Evolutionary conservation across 2,329 filamentous ascomycete genomes (phyloP).

Genomic region (Intubia oerlemansii): DNA sequence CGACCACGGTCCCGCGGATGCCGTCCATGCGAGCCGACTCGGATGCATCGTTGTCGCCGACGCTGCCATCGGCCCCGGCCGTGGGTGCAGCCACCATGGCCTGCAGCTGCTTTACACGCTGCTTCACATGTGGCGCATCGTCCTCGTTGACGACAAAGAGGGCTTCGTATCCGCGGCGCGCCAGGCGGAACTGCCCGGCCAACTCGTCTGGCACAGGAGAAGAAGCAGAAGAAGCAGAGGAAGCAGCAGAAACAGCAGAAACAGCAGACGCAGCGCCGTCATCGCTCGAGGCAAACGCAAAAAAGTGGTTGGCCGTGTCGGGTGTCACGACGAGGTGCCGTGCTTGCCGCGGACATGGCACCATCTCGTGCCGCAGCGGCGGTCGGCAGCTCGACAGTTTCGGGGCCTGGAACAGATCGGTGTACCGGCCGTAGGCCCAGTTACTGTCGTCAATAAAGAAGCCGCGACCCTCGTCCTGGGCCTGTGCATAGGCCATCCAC

Average conservation of each 20-base stretch:
- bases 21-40: slow-evolving; percentile 8
- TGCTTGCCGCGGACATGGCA: slow-evolving; percentile 60
- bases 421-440: slow-evolving; percentile 65
- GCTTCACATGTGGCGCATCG: slow-evolving; percentile 42
- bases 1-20: slow-evolving; percentile 35
- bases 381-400: slow-evolving; percentile 44
- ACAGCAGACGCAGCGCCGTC: slow-evolving; percentile 16
- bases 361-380: slow-evolving; percentile 52
- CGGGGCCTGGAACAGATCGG: slow-evolving; percentile 47
- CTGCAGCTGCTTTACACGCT: slow-evolving; percentile 34
- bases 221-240: too few relatives aligned
- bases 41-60: slow-evolving; percentile 8
- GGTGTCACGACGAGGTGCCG: slow-evolving; percentile 54
- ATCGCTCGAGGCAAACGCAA: slow-evolving; percentile 14
- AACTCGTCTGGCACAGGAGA: not conserved
- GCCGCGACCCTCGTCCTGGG: slow-evolving; percentile 46
- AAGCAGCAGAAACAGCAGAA: too few relatives aligned
- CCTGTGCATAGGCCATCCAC: slow-evolving; percentile 69
- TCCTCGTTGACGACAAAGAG: slow-evolving; percentile 49
- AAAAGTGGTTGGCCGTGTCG: slow-evolving; percentile 41
- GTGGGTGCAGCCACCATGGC: slow-evolving; percentile 10
- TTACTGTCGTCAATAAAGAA: slow-evolving; percentile 75
- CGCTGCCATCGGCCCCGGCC: slow-evolving; percentile 13
- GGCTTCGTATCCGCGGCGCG: slow-evolving; percentile 47
- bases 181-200: slow-evolving; percentile 31